Conservation (phyloP, 352 stramenopile genomes). For the Globisporangium rhizosaccharum region DNA sequence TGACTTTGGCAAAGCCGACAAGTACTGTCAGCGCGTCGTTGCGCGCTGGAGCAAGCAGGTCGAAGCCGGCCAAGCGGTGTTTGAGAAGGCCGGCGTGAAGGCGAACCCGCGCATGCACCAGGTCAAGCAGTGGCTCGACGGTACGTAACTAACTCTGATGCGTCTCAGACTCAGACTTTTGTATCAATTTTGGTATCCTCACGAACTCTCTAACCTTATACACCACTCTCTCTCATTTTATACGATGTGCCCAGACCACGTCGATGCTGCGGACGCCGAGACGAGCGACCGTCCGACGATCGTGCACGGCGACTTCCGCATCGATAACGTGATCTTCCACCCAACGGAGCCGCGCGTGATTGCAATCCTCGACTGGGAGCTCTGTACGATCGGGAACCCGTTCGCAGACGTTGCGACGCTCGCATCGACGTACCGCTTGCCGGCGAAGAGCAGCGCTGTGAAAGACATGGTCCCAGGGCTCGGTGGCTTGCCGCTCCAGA, state of each 20-base stretch:
- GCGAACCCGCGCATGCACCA: slow-evolving; percentile 50
- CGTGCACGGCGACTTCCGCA: slow-evolving; percentile 85
- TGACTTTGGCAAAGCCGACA: slow-evolving; percentile 54
- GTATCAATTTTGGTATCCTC: too few species aligned
- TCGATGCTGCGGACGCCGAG: slow-evolving; percentile 43
- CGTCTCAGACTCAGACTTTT: neutral
- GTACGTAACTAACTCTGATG: neutral
- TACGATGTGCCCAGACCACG: slow-evolving; percentile 11
- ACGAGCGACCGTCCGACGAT: slow-evolving; percentile 35
- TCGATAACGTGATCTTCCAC: slow-evolving; percentile 87
- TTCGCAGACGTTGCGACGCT: slow-evolving; percentile 77
- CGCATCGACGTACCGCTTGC: slow-evolving; percentile 46
- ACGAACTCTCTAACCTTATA: neutral
- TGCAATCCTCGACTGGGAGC: slow-evolving; percentile 85
- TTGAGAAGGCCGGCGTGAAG: slow-evolving; percentile 39
- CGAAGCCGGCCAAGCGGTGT: slow-evolving; percentile 36
- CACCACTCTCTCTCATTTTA: neutral
- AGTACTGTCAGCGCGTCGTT: slow-evolving; percentile 76
- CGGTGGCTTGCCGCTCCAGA: slow-evolving; percentile 31
- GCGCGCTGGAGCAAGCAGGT: slow-evolving; percentile 70
- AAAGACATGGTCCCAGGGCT: slow-evolving; percentile 58
- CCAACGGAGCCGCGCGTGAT: slow-evolving; percentile 76
- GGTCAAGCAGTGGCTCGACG: slow-evolving; percentile 59
- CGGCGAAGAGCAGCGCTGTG: slow-evolving; percentile 25
- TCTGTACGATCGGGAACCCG: slow-evolving; percentile 84